A percentile compares a stretch with the other conserved stretches of the same genome.
Evolutionary conservation across 129 eudicot genomes (phyloP).

Genomic region (carrot (Daucus carota)): DNA sequence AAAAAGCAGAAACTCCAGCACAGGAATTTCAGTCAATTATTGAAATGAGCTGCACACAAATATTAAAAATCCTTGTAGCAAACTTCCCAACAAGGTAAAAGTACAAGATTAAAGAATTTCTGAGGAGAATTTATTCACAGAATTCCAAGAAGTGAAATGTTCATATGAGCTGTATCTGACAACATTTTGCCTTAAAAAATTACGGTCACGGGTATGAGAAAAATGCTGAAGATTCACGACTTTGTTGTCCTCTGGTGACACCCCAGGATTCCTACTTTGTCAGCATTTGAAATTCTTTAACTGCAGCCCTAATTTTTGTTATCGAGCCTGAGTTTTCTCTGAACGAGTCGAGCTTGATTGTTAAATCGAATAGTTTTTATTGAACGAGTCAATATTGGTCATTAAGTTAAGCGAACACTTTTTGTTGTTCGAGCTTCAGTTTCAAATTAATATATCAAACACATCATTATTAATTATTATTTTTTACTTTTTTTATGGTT

Average conservation of each 20-base stretch:
- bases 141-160: not conserved
- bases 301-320: no score
- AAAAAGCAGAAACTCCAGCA: not conserved
- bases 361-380: no score
- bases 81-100: not conserved
- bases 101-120: not conserved
- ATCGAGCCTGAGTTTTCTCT: no score
- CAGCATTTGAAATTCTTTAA: no score
- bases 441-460: no score
- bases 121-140: not conserved
- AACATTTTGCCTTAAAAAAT: not conserved
- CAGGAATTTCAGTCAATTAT: conserved; percentile 2
- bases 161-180: conserved; percentile 10
- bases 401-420: no score
- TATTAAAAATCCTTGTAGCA: not conserved
- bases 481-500: no score
- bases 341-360: no score
- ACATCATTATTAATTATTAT: no score
- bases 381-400: no score
- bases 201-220: not conserved
- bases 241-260: not conserved
- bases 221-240: not conserved
- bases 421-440: no score
- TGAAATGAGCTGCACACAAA: not conserved
- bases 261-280: not conserved